Conservation (phyloP, 164 flowering plant genomes). For the Liriodendron chinense region DNA sequence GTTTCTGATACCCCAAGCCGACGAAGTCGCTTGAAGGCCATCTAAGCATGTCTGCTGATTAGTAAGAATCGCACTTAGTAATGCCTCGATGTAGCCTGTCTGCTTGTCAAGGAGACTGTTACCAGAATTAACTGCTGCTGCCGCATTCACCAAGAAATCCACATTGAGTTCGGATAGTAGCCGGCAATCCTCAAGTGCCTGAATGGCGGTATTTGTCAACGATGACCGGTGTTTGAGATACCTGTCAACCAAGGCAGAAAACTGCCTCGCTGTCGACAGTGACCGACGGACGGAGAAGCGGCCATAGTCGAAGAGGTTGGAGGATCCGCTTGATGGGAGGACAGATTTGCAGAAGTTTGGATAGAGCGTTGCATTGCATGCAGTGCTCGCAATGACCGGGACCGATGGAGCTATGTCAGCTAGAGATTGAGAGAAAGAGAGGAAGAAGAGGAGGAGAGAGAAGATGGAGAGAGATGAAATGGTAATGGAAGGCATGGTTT, state of each 20-base stretch:
- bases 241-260: constrained; percentile 18
- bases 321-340: constrained; percentile 6
- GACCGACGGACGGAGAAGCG: constrained; percentile 24
- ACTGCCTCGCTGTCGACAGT: constrained; percentile 19
- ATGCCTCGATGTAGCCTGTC: constrained; percentile 31
- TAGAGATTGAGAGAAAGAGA: constrained; percentile 12
- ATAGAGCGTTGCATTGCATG: constrained; percentile 13
- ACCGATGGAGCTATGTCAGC: constrained; percentile 7
- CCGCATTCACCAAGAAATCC: constrained; percentile 21
- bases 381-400: constrained; percentile 3
- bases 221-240: constrained; percentile 15
- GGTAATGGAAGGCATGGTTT: constrained; percentile 5
- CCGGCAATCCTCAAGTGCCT: constrained; percentile 37
- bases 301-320: constrained; percentile 32
- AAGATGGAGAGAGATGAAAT: neutral
- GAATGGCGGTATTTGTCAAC: constrained; percentile 17
- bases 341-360: constrained; percentile 18
- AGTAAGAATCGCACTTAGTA: constrained; percentile 32
- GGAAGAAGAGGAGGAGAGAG: constrained; percentile 4
- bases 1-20: constrained; percentile 7
- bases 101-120: constrained; percentile 2
- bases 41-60: constrained; percentile 38
- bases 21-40: constrained; percentile 16
- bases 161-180: constrained; percentile 22
- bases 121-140: constrained; percentile 15